Evolutionary conservation across 83 land plant genomes (phyloP), one percentile per base, ranked within the genome.

Genomic region (Picea abies): DNA sequence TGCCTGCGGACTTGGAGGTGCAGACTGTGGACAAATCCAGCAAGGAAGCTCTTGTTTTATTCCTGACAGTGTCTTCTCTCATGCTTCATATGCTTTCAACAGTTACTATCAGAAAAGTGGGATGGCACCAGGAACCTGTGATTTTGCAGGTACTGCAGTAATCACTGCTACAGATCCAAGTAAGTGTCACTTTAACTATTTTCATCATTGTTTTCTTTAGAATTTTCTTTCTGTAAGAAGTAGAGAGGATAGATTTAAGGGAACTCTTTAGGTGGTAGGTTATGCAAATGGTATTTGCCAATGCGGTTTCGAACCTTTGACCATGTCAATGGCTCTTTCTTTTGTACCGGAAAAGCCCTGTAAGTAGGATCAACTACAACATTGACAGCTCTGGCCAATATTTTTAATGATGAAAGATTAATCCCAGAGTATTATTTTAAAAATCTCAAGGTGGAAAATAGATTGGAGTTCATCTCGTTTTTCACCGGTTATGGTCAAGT

Each of bases 51-150:
- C 62, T 16, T 85, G 87, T 72, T 85, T 76, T 71, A 20, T 20
- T 16, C 87, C 87, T 49, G 17, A 77, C 23, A 85, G 25, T 16
- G 56, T 83, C n/a, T 25, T 32, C 1, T 60, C 81, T 6, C 87
- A 85, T 78, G 87, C 87, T 0, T 85, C 81, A 37, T 85, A 78
- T 67, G 87, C 87, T 12, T 83, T 68, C 63, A 85, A 85, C 80
- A 77, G 75, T 68, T 85, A 83, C 75, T 85, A 77, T 39, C 85
- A 85, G 68, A 82, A 61, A 26, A 80, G 15, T 14, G 86, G 87
- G n/a, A 44, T 75, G 52, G 67, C 60, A 56, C 23, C 60, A 32
- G 79, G 81, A 76, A 65, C 87, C 63, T 85, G 87, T 58, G 66
- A 85, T 60, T 85, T 85, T 81, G 37, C 25, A 15, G 85, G 86